Evolutionary conservation across 441 rosid genomes (phyloP).

Genomic region (Gossypium trilobum): DNA sequence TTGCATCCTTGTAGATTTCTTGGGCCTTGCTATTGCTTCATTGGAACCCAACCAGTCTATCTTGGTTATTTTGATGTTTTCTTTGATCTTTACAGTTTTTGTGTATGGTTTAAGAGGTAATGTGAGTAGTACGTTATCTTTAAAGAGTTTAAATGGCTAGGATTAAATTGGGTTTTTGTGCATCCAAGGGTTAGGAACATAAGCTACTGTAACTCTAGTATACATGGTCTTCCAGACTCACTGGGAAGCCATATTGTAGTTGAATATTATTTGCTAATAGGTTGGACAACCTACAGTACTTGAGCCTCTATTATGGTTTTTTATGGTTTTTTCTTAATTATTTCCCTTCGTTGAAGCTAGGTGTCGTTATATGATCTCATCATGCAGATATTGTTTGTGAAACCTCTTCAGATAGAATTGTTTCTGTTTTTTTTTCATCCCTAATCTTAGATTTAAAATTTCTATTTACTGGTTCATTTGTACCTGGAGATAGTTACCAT

Average conservation of each 20-base stretch:
- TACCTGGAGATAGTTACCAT: not conserved
- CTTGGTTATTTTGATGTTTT: not conserved
- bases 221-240: not conserved
- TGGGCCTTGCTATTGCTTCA: not conserved
- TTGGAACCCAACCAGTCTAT: not conserved
- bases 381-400: not conserved
- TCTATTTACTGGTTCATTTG: not conserved
- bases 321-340: not conserved
- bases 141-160: not conserved
- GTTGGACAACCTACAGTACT: not conserved
- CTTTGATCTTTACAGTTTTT: not conserved
- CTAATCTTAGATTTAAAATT: not conserved
- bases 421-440: not conserved
- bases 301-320: not conserved
- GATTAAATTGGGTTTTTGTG: not conserved
- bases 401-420: not conserved
- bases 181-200: not conserved
- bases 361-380: not conserved
- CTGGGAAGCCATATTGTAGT: not conserved
- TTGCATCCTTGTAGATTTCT: not conserved
- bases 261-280: not conserved
- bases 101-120: not conserved
- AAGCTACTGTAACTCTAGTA: not conserved
- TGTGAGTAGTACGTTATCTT: constrained; percentile 4
- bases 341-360: not conserved